Evolutionary conservation across 768 basidiomycete genomes (phyloP).

Genomic region (Agaricus subrufescens): DNA sequence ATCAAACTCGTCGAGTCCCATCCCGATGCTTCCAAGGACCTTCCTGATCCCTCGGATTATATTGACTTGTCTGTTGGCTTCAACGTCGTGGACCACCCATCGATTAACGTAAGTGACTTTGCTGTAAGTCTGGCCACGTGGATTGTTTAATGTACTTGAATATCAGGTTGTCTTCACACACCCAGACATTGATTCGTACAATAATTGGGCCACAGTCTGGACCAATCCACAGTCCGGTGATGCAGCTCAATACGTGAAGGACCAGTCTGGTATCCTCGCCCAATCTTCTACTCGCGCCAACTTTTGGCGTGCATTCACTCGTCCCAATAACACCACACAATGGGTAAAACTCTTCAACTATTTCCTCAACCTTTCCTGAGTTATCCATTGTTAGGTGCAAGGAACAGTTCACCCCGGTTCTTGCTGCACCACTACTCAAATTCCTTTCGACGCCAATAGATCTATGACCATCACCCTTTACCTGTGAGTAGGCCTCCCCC

Average conservation of each 20-base stretch:
- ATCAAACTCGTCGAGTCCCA: slow-evolving; percentile 43
- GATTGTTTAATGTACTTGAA: not conserved
- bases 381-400: slow-evolving; percentile 37
- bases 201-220: slow-evolving; percentile 64
- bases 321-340: slow-evolving; percentile 41
- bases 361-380: not conserved
- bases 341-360: slow-evolving; percentile 29
- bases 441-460: slow-evolving; percentile 49
- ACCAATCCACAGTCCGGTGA: slow-evolving; percentile 49
- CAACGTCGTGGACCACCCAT: slow-evolving; percentile 53
- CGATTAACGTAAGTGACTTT: slow-evolving; percentile 44
- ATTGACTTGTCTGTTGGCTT: slow-evolving; percentile 58
- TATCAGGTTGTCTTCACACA: slow-evolving; percentile 57
- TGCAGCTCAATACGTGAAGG: slow-evolving; percentile 45
- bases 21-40: slow-evolving; percentile 35
- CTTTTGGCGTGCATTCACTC: slow-evolving; percentile 55
- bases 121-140: not conserved
- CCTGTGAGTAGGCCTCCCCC: slow-evolving; percentile 29
- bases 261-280: slow-evolving; percentile 52
- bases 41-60: slow-evolving; percentile 46
- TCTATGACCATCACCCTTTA: slow-evolving; percentile 63
- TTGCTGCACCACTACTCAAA: slow-evolving; percentile 41
- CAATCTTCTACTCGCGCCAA: slow-evolving; percentile 49
- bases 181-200: slow-evolving; percentile 56
- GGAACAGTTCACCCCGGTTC: slow-evolving; percentile 62